These are phyloP conservation scores for Thalassiosira livingstoniorum DNA, from an alignment of 352 stramenopile species.

Conservation along the genomic window DNA sequence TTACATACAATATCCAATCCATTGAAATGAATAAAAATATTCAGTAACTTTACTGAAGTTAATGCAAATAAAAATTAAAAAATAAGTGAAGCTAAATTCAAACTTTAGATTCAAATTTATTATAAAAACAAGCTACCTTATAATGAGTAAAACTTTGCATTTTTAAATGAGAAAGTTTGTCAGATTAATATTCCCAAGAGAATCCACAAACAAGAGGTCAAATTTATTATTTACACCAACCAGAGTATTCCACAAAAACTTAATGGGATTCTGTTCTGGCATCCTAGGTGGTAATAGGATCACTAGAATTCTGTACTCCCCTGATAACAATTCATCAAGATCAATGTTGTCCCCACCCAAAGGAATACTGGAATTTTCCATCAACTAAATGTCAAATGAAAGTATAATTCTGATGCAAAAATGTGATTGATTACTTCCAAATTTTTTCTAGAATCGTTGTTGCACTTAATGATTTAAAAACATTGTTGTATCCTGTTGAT, in stretches of 20 bases:
- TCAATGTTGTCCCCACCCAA: not conserved
- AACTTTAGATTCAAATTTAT: no score
- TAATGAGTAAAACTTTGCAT: not conserved
- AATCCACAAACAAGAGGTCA: not conserved
- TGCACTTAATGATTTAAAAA: not conserved
- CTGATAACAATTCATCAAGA: not conserved
- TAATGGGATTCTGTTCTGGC: slow-evolving; percentile 6
- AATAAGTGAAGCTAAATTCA: no score
- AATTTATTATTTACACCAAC: not conserved
- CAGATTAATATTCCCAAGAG: not conserved
- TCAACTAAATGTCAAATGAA: not conserved
- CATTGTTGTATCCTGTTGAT: not conserved
- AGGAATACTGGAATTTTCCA: not conserved
- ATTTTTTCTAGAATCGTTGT: slow-evolving; percentile 2
- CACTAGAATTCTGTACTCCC: not conserved
- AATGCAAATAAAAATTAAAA: no score
- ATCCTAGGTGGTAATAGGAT: slow-evolving; percentile 1
- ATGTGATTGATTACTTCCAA: not conserved
- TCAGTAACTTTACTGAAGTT: no score
- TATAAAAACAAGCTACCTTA: not conserved
- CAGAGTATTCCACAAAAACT: slow-evolving; percentile 4
- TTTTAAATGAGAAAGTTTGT: not conserved
- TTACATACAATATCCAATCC: no score
- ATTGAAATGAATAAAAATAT: no score
- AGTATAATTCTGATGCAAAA: not conserved